phyloP scores from a whole-genome alignment of 2,329 filamentous ascomycete genomes.

The Didymella sp. region DNA sequence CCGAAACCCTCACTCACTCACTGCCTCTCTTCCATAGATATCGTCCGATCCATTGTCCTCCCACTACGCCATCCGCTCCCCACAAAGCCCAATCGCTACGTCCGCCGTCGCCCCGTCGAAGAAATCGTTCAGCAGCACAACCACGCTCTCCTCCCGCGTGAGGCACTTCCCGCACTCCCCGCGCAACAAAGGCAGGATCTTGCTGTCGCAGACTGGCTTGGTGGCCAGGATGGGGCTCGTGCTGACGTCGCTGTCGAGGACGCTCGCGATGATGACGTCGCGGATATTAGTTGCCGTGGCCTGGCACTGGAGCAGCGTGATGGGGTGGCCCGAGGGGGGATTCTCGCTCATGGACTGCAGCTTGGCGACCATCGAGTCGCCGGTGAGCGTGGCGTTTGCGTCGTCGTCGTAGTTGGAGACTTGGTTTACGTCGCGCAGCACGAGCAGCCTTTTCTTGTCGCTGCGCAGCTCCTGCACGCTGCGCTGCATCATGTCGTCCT shows the following conservation, averaged over 20 bases:
- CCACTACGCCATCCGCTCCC: conserved; percentile 40
- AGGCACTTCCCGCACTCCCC: conserved; percentile 52
- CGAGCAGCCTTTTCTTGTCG: conserved; percentile 36
- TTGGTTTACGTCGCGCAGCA: conserved; percentile 34
- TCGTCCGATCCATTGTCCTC: no score
- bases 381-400: conserved; percentile 42
- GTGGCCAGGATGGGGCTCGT: conserved; percentile 58
- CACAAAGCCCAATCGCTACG: conserved; percentile 53
- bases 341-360: conserved; percentile 29
- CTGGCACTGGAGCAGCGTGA: conserved; percentile 55
- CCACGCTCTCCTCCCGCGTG: conserved; percentile 51
- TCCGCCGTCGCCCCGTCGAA: conserved; percentile 60
- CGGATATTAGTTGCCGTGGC: conserved; percentile 60
- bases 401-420: conserved; percentile 45
- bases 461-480: conserved; percentile 37
- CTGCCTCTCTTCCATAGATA: no score
- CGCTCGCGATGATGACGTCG: conserved; percentile 56
- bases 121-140: conserved; percentile 60
- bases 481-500: conserved; percentile 38
- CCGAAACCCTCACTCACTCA: no score
- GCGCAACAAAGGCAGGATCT: conserved; percentile 58
- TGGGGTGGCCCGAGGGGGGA: conserved; percentile 29
- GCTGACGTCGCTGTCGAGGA: conserved; percentile 54
- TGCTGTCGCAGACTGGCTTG: conserved; percentile 58
- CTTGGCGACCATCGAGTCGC: conserved; percentile 39